Evolutionary conservation across 2,329 filamentous ascomycete genomes (phyloP).

Genomic region (Monilinia fructicola): DNA sequence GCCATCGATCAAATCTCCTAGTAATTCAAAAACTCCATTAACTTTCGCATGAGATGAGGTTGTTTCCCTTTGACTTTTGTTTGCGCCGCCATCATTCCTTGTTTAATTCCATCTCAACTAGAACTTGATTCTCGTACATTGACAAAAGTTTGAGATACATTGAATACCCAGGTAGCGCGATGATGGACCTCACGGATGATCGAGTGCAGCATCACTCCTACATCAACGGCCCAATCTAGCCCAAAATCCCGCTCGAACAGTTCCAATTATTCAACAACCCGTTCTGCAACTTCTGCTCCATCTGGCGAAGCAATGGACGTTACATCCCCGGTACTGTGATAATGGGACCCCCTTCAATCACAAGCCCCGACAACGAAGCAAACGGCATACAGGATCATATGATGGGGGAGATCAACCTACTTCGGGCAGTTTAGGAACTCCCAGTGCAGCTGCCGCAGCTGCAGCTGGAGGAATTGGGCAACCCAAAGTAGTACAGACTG

Average conservation of each 20-base stretch:
- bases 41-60: conserved; percentile 21
- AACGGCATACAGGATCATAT: conserved; percentile 40
- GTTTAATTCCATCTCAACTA: background rate
- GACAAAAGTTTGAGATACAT: conserved; percentile 15
- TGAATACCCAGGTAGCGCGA: conserved; percentile 35
- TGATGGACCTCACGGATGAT: conserved; percentile 39
- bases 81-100: background rate
- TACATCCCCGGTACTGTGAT: conserved; percentile 51
- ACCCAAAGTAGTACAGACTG: conserved; percentile 96
- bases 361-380: conserved; percentile 40
- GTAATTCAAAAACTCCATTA: conserved; percentile 6
- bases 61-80: conserved; percentile 6
- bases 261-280: conserved; percentile 58
- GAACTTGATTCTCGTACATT: conserved; percentile 12
- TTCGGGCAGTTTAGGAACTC: conserved; percentile 36
- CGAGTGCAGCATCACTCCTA: conserved; percentile 37
- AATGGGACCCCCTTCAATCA: conserved; percentile 40
- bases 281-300: conserved; percentile 60
- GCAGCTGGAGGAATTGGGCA: conserved; percentile 79
- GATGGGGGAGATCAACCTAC: conserved; percentile 42
- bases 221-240: conserved; percentile 32
- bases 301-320: conserved; percentile 63
- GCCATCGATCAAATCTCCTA: background rate
- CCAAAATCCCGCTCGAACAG: conserved; percentile 43
- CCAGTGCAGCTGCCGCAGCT: conserved; percentile 46